Conservation (phyloP, 345 rosid species). For the Murraya koenigii region DNA sequence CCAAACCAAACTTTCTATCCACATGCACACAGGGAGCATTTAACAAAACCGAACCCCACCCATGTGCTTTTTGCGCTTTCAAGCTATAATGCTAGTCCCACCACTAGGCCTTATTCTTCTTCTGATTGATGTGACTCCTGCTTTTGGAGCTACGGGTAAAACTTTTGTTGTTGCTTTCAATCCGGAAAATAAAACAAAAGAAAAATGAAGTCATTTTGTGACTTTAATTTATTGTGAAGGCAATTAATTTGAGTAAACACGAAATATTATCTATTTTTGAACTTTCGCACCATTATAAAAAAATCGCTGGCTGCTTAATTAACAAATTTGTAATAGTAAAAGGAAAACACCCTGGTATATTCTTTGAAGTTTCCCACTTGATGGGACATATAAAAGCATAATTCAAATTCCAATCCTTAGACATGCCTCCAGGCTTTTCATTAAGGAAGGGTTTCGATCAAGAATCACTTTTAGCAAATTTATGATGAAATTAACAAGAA, state of each 20-base stretch:
- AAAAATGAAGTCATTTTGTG: not conserved
- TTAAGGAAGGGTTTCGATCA: not conserved
- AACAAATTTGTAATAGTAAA: too few species aligned
- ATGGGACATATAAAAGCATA: too few species aligned
- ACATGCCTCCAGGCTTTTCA: too few species aligned
- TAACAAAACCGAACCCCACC: constrained; percentile 16
- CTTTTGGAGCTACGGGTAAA: not conserved
- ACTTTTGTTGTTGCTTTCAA: not conserved
- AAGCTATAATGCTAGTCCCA: not conserved
- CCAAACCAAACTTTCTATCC: not conserved
- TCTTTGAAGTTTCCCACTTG: too few species aligned
- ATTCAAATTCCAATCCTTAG: too few species aligned
- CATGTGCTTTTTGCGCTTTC: constrained; percentile 4
- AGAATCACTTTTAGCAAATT: not conserved
- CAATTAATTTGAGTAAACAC: too few species aligned
- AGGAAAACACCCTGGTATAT: too few species aligned
- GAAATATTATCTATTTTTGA: too few species aligned
- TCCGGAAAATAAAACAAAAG: not conserved
- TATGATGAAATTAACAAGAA: not conserved
- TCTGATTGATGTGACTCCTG: not conserved
- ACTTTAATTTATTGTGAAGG: not conserved
- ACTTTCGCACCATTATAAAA: too few species aligned
- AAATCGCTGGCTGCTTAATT: too few species aligned
- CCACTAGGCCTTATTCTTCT: not conserved
- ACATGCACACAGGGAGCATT: constrained; percentile 3